Percentiles rank a stretch among this genome's conserved stretches.
Evolutionary conservation across 208 protist species (phyloP).

Genomic region (Wallacemonas rigidus): DNA sequence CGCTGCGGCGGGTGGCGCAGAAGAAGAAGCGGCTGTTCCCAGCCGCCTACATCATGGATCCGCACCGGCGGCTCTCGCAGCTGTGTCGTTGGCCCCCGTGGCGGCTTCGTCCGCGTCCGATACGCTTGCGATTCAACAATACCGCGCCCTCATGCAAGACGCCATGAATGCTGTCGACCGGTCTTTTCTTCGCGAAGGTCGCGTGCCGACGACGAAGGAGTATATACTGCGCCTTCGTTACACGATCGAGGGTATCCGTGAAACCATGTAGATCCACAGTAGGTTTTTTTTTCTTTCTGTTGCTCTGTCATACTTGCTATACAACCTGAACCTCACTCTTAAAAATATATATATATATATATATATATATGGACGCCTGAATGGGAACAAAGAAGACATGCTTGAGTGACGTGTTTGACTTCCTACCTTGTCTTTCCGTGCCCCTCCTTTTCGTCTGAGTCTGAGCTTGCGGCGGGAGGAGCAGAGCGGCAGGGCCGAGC

Average conservation of each 20-base stretch:
- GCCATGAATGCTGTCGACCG: constrained; percentile 73
- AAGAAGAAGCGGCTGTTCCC: not conserved
- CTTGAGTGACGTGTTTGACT: too few species aligned
- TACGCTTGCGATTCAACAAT: constrained; percentile 68
- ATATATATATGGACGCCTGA: too few species aligned
- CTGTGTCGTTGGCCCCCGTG: constrained; percentile 46
- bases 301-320: not conserved
- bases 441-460: too few species aligned
- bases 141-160: constrained; percentile 80
- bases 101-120: constrained; percentile 46
- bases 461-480: too few species aligned
- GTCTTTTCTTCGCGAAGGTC: constrained; percentile 73
- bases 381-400: too few species aligned
- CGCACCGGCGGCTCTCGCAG: not conserved
- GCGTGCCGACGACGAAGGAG: constrained; percentile 61
- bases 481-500: too few species aligned
- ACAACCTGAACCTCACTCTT: not conserved
- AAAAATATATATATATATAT: too few species aligned
- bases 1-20: not conserved
- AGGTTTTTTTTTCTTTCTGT: not conserved
- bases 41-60: not conserved
- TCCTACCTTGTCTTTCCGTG: too few species aligned
- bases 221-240: constrained; percentile 71
- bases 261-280: constrained; percentile 26
- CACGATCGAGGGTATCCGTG: constrained; percentile 70